Percentiles rank a stretch among this genome's conserved stretches.
phyloP scores from a whole-genome alignment of 768 basidiomycete genomes.

The Russula abietina region DNA sequence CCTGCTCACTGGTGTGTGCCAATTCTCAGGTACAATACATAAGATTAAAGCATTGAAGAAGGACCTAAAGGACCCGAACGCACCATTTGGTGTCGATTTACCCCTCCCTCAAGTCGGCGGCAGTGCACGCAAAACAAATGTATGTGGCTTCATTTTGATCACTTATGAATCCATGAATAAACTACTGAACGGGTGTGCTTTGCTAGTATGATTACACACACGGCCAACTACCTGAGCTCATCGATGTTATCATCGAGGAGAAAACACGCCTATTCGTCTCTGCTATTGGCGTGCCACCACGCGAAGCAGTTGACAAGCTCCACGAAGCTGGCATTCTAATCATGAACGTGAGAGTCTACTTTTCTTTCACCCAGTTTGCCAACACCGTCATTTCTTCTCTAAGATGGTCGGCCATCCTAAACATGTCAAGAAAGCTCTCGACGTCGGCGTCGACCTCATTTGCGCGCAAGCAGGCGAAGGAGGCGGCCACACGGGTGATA shows the following conservation, averaged over 20 bases:
- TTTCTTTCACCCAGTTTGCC: not conserved
- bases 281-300: constrained; percentile 83
- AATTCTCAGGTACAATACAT: not conserved
- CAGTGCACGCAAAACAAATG: constrained; percentile 86
- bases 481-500: constrained; percentile 64
- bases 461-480: constrained; percentile 94
- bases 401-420: constrained; percentile 92
- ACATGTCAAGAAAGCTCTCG: constrained; percentile 75
- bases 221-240: constrained; percentile 77
- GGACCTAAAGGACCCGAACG: constrained; percentile 63
- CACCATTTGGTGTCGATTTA: constrained; percentile 88
- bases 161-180: too few relatives aligned
- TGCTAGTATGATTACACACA: constrained; percentile 83
- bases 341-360: constrained; percentile 58
- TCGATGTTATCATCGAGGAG: constrained; percentile 91
- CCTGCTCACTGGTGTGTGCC: not conserved
- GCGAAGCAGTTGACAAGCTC: constrained; percentile 68
- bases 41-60: constrained; percentile 77
- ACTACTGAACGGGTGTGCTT: constrained; percentile 11
- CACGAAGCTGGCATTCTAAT: constrained; percentile 81
- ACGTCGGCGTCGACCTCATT: constrained; percentile 83
- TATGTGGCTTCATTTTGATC: constrained; percentile 28
- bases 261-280: constrained; percentile 85
- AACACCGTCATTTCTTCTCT: too few relatives aligned
- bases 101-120: constrained; percentile 84